These are phyloP conservation scores for Gentiana dahurica DNA, from an alignment of 257 asterid genomes.

Conservation along the genomic window DNA sequence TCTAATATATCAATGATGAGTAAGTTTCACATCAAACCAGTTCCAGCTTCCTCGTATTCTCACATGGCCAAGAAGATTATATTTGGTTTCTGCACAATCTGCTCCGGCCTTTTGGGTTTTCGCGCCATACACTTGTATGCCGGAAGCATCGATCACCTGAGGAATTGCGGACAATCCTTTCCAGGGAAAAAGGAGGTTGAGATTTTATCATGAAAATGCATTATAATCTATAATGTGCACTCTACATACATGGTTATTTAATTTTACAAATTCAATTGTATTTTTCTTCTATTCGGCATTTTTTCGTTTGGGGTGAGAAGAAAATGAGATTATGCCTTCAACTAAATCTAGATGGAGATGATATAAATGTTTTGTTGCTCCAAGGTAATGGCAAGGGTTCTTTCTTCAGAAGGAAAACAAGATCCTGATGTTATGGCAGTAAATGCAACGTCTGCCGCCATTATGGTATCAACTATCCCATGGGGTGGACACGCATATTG, in stretches of 20 bases:
- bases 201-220: conserved; percentile 93
- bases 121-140: conserved; percentile 20
- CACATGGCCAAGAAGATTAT: conserved; percentile 35
- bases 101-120: conserved; percentile 49
- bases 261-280: not conserved
- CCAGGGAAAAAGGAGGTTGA: conserved; percentile 61
- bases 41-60: conserved; percentile 31
- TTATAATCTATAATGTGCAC: conserved; percentile 17
- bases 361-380: conserved; percentile 1
- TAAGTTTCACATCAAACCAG: conserved; percentile 3
- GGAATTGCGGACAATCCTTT: conserved; percentile 23
- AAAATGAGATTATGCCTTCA: not conserved
- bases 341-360: conserved; percentile 6
- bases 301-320: too few relatives aligned
- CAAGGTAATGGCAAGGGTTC: conserved; percentile 82
- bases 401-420: conserved; percentile 87
- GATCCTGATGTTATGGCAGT: conserved; percentile 99
- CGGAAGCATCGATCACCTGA: conserved; percentile 23
- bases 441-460: conserved; percentile 96
- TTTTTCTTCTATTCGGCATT: not conserved
- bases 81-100: conserved; percentile 43
- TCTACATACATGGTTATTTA: not conserved
- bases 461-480: conserved; percentile 90
- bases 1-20: too few relatives aligned
- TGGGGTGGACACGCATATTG: conserved; percentile 92